phyloP scores from a whole-genome alignment of 1,284 basidiomycete genomes.

The Phenoliferia sp. region DNA sequence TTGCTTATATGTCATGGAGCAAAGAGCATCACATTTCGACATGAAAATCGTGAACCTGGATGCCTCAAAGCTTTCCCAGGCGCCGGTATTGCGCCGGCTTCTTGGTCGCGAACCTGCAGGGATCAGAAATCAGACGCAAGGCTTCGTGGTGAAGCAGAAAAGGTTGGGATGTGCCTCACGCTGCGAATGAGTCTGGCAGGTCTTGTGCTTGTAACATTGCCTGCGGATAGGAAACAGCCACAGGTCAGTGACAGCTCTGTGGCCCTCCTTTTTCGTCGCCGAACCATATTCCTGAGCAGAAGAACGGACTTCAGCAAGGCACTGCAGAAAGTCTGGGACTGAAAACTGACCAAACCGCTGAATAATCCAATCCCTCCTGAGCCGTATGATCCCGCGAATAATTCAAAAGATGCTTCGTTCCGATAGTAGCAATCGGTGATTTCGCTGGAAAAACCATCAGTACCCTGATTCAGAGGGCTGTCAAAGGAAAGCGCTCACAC shows the following conservation, averaged over 20 bases:
- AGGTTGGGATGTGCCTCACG: constrained; percentile 7
- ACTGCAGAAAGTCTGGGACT: neutral
- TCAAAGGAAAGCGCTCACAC: constrained; percentile 5
- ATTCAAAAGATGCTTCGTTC: constrained; percentile 70
- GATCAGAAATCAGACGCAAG: neutral
- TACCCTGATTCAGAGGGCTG: neutral
- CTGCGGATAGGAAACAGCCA: constrained; percentile 3
- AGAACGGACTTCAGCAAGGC: neutral
- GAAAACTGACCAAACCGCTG: constrained; percentile 19
- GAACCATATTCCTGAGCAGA: constrained; percentile 27
- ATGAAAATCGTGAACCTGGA: too few relatives aligned
- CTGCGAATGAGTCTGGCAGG: constrained; percentile 19
- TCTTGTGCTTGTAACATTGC: constrained; percentile 28
- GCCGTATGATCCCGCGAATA: constrained; percentile 52
- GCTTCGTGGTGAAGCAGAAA: neutral
- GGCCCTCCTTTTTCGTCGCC: neutral
- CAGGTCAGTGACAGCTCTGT: neutral
- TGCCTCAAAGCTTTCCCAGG: constrained; percentile 9
- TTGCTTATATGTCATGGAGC: neutral
- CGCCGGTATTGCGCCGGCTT: constrained; percentile 36
- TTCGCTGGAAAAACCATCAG: constrained; percentile 46
- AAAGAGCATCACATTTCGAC: too few relatives aligned
- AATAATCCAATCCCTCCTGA: constrained; percentile 51
- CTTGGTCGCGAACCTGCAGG: constrained; percentile 40
- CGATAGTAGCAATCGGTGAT: constrained; percentile 72